Conservation (phyloP, 352 stramenopile genomes). For the Globisporangium ultimum region DNA sequence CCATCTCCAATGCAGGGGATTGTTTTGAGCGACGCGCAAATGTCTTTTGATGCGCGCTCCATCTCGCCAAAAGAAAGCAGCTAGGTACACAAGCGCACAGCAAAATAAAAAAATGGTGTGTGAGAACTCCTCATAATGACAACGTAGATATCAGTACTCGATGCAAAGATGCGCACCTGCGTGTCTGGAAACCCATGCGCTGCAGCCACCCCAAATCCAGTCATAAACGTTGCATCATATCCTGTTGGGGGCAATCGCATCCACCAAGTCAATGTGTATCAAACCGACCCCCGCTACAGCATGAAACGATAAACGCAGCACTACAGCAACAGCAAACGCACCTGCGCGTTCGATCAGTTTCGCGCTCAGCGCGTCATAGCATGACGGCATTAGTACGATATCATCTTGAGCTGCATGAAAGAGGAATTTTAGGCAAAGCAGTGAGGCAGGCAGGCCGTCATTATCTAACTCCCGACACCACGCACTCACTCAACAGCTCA, state of each 20-base stretch:
- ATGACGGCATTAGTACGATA: slow-evolving; percentile 86
- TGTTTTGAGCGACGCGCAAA: slow-evolving; percentile 36
- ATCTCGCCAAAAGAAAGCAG: slow-evolving; percentile 70
- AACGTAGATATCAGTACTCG: too few species aligned
- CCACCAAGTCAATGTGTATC: too few species aligned
- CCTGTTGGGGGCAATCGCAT: slow-evolving; percentile 17
- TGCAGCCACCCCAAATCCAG: slow-evolving; percentile 89
- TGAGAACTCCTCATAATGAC: too few species aligned
- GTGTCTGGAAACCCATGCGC: slow-evolving; percentile 88
- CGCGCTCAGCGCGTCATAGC: slow-evolving; percentile 89
- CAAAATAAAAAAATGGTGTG: too few species aligned
- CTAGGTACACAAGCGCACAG: slow-evolving; percentile 9
- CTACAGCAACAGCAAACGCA: not conserved
- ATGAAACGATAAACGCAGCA: not conserved
- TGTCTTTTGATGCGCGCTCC: slow-evolving; percentile 29
- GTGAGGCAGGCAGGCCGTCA: too few species aligned
- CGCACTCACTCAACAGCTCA: slow-evolving; percentile 35
- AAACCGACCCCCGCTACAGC: not conserved
- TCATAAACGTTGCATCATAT: slow-evolving; percentile 93
- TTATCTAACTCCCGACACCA: not conserved
- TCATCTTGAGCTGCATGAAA: slow-evolving; percentile 32
- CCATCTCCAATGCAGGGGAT: slow-evolving; percentile 82
- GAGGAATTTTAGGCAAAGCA: not conserved
- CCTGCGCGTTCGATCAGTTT: slow-evolving; percentile 82
- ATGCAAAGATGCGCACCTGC: slow-evolving; percentile 41